phyloP scores from a whole-genome alignment of 768 basidiomycete species.

The Leccinum barrowsii region DNA sequence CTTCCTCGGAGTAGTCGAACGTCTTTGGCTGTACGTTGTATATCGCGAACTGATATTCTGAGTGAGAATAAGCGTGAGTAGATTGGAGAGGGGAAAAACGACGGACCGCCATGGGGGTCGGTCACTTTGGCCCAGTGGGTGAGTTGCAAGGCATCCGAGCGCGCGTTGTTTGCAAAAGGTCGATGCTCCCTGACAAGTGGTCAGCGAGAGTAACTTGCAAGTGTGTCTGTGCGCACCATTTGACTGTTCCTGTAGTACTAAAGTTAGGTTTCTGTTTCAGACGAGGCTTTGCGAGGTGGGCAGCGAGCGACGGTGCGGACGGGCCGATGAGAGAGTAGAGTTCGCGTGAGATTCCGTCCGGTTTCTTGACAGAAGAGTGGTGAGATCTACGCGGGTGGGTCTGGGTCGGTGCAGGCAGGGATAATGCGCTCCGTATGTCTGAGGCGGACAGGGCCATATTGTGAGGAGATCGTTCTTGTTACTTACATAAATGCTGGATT shows the following conservation, averaged over 20 bases:
- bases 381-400: background rate
- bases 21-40: conserved; percentile 69
- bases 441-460: conserved; percentile 67
- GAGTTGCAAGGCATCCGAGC: conserved; percentile 65
- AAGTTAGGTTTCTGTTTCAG: too few relatives aligned
- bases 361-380: too few relatives aligned
- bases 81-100: background rate
- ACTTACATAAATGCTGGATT: too few relatives aligned
- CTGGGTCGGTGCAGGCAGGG: conserved; percentile 40
- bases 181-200: conserved; percentile 63
- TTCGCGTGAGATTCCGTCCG: too few relatives aligned
- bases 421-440: conserved; percentile 83
- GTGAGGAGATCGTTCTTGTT: too few relatives aligned
- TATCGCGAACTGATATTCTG: conserved; percentile 79
- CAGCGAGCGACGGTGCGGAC: too few relatives aligned
- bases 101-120: conserved; percentile 54
- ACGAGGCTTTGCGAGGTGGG: too few relatives aligned
- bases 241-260: too few relatives aligned
- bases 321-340: too few relatives aligned
- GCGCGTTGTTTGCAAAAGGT: conserved; percentile 68
- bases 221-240: too few relatives aligned
- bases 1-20: conserved; percentile 79
- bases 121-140: conserved; percentile 79
- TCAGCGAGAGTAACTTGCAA: background rate
- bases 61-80: background rate